Conservation (phyloP, 768 basidiomycete genomes). For the Mycena rosella region DNA sequence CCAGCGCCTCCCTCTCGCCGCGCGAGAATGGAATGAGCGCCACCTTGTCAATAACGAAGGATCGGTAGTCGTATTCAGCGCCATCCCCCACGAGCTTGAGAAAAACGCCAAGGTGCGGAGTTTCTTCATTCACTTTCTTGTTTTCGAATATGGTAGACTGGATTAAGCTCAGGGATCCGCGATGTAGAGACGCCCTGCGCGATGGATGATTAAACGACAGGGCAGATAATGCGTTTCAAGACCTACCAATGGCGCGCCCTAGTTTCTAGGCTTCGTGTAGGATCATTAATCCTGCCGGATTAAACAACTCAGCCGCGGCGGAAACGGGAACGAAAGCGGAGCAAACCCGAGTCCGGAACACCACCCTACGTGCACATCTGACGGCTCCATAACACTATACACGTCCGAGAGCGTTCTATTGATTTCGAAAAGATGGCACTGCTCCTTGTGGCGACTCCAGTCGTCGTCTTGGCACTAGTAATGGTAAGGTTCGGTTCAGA, state of each 20-base stretch:
- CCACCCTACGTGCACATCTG: neutral
- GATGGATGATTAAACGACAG: neutral
- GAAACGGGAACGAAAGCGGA: neutral
- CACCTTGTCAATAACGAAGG: neutral
- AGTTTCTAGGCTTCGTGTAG: neutral
- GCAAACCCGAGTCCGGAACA: neutral
- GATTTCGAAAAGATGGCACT: neutral
- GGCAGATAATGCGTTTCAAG: neutral
- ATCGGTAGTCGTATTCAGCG: neutral
- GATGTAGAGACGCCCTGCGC: neutral
- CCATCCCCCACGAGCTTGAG: neutral
- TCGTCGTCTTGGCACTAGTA: slow-evolving; percentile 16
- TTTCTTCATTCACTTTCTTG: neutral
- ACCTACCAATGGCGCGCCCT: neutral
- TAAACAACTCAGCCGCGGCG: neutral
- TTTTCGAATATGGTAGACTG: neutral
- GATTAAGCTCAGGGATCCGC: neutral
- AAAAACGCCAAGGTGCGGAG: slow-evolving; percentile 4
- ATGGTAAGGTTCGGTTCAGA: no score
- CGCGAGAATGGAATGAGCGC: neutral
- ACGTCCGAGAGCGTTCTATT: neutral
- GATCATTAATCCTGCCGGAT: neutral
- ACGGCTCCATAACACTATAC: neutral
- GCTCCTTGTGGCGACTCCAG: slow-evolving; percentile 13
- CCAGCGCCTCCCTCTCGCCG: neutral